Evolutionary conservation across 805 yeast genomes (phyloP).

Genomic region (Candida awuae): DNA sequence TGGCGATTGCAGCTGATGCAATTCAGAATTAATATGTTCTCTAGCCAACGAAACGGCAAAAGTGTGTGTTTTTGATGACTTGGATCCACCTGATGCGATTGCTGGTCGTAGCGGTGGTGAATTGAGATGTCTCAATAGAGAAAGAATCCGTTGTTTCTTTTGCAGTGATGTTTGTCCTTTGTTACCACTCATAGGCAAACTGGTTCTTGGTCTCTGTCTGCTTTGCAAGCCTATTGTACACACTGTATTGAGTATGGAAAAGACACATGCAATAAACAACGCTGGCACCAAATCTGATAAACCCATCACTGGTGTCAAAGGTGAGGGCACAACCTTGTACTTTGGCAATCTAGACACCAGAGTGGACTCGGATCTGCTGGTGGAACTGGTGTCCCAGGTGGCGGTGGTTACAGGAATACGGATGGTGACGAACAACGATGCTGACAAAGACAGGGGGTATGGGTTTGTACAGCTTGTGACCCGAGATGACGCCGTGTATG

Average conservation of each 20-base stretch:
- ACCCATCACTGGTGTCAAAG: too few species aligned
- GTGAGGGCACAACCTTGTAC: constrained; percentile 41
- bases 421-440: constrained; percentile 72
- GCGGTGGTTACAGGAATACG: constrained; percentile 67
- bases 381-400: constrained; percentile 78
- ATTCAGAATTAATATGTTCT: background rate
- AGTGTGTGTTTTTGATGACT: background rate
- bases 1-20: background rate
- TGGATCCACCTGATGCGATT: background rate
- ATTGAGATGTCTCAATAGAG: background rate
- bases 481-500: constrained; percentile 62
- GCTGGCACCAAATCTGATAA: too few species aligned
- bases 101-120: background rate
- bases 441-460: constrained; percentile 70
- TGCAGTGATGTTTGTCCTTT: too few species aligned
- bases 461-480: constrained; percentile 73
- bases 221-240: too few species aligned
- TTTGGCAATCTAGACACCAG: constrained; percentile 76
- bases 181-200: too few species aligned
- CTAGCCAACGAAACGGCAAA: background rate
- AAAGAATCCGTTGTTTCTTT: background rate
- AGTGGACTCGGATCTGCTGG: constrained; percentile 62
- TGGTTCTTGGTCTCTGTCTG: too few species aligned
- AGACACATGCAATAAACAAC: too few species aligned
- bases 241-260: too few species aligned